phyloP scores from a whole-genome alignment of 2,329 filamentous ascomycete genomes.

The Chrysosphaeria jannelii region DNA sequence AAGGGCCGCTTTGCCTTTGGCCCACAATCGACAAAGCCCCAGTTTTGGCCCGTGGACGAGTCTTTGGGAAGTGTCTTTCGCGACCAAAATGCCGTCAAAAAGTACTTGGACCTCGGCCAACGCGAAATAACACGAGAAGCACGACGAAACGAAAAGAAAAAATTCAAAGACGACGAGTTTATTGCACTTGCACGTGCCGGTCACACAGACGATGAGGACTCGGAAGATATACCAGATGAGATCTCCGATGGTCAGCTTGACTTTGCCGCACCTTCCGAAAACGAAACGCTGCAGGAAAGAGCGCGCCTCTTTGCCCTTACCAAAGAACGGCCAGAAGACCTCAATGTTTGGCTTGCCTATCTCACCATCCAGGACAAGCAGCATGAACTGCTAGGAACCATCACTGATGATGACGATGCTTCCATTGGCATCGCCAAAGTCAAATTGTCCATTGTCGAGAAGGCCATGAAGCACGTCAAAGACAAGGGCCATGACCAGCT shows the following conservation, averaged over 20 bases:
- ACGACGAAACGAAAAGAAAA: not conserved
- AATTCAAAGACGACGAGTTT: not conserved
- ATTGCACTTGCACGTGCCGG: too few relatives aligned
- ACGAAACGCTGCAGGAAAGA: too few relatives aligned
- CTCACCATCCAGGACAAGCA: conserved; percentile 48
- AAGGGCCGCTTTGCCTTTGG: conserved; percentile 31
- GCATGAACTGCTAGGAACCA: conserved; percentile 8
- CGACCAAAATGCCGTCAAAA: conserved; percentile 7
- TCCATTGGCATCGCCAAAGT: conserved; percentile 42
- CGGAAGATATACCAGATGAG: too few relatives aligned
- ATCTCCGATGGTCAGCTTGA: too few relatives aligned
- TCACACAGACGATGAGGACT: too few relatives aligned
- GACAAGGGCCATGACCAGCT: conserved; percentile 24
- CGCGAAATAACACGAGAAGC: not conserved
- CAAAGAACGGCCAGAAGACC: conserved; percentile 32
- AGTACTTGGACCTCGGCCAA: not conserved
- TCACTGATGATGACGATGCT: conserved; percentile 25
- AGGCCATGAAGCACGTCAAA: conserved; percentile 31
- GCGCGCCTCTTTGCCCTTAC: too few relatives aligned
- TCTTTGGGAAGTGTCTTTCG: conserved; percentile 11
- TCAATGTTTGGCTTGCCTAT: conserved; percentile 48
- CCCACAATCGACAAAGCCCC: conserved; percentile 24
- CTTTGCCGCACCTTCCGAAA: too few relatives aligned
- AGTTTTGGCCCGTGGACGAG: conserved; percentile 18
- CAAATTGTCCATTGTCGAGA: conserved; percentile 50